These are phyloP conservation scores for Adenanthera pavonina DNA, from an alignment of 306 rosid species.

Conservation along the genomic window DNA sequence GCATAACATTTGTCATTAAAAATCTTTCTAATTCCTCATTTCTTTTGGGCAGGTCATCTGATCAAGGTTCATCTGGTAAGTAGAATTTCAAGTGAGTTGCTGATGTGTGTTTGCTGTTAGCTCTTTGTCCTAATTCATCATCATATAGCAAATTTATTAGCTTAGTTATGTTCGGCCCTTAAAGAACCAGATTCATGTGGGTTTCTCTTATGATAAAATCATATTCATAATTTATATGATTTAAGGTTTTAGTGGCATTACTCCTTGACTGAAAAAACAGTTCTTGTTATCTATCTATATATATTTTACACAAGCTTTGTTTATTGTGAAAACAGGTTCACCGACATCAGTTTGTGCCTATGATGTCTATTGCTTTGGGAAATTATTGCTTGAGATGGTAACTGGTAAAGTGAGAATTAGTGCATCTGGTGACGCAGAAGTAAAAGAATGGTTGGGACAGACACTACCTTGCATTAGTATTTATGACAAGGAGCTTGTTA, in stretches of 20 bases:
- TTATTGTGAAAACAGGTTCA: slow-evolving; percentile 65
- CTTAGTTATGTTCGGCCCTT: slow-evolving; percentile 3
- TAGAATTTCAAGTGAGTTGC: slow-evolving; percentile 33
- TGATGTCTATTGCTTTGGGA: slow-evolving; percentile 94
- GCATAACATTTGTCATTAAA: slow-evolving; percentile 9
- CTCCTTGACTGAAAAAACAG: neutral
- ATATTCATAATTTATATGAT: neutral
- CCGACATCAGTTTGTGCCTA: slow-evolving; percentile 71
- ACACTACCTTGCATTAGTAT: slow-evolving; percentile 70
- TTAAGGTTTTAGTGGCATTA: too few species aligned
- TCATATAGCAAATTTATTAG: neutral
- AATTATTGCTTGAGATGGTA: slow-evolving; percentile 86
- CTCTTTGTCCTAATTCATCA: slow-evolving; percentile 18
- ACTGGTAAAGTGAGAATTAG: slow-evolving; percentile 88
- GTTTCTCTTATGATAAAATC: neutral
- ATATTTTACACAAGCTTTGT: slow-evolving; percentile 28
- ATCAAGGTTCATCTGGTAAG: slow-evolving; percentile 82
- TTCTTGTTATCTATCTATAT: slow-evolving; percentile 2
- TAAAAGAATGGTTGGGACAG: slow-evolving; percentile 70
- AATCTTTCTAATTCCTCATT: slow-evolving; percentile 37
- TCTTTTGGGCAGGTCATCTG: slow-evolving; percentile 63
- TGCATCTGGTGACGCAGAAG: slow-evolving; percentile 60
- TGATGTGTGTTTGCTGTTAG: slow-evolving; percentile 12
- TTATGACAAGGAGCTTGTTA: slow-evolving; percentile 81
- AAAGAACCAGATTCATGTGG: neutral